A percentile compares a stretch with the other conserved stretches of the same genome.
Conservation (phyloP, 768 basidiomycete genomes). For the Podaxis mareebaensis region DNA sequence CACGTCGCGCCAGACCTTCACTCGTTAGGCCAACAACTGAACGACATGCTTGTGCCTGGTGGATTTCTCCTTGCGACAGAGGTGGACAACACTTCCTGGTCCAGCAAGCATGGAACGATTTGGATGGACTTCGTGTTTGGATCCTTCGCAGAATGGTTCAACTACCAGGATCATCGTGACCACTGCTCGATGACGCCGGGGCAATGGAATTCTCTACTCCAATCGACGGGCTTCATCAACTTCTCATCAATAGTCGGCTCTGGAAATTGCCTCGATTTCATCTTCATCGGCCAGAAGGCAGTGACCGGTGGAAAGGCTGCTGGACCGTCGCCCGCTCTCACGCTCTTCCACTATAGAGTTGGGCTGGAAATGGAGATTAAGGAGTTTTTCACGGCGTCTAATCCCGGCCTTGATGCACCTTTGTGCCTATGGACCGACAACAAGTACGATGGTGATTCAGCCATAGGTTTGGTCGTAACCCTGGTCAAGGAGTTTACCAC, state of each 20-base stretch:
- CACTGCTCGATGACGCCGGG: background rate
- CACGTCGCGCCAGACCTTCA: conserved; percentile 2
- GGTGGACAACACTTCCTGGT: background rate
- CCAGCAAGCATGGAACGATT: background rate
- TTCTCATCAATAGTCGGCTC: background rate
- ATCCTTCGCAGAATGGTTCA: conserved; percentile 9
- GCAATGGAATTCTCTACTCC: background rate
- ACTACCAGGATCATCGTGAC: background rate
- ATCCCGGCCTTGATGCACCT: background rate
- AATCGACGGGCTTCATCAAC: background rate
- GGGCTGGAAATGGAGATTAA: conserved; percentile 23
- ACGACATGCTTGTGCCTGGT: conserved; percentile 4
- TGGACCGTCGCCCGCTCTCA: background rate
- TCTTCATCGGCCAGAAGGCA: conserved; percentile 16
- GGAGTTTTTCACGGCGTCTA: conserved; percentile 5
- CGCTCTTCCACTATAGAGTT: conserved; percentile 16
- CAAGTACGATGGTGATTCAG: conserved; percentile 32
- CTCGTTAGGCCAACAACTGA: background rate
- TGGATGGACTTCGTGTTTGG: conserved; percentile 9
- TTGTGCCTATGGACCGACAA: conserved; percentile 15
- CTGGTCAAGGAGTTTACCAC: conserved; percentile 30
- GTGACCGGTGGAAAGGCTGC: background rate
- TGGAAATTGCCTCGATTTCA: conserved; percentile 16
- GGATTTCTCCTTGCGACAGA: conserved; percentile 1
- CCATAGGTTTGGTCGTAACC: conserved; percentile 30